Evolutionary conservation across 805 yeast species (phyloP).

Genomic region (Lipomyces orientalis): DNA sequence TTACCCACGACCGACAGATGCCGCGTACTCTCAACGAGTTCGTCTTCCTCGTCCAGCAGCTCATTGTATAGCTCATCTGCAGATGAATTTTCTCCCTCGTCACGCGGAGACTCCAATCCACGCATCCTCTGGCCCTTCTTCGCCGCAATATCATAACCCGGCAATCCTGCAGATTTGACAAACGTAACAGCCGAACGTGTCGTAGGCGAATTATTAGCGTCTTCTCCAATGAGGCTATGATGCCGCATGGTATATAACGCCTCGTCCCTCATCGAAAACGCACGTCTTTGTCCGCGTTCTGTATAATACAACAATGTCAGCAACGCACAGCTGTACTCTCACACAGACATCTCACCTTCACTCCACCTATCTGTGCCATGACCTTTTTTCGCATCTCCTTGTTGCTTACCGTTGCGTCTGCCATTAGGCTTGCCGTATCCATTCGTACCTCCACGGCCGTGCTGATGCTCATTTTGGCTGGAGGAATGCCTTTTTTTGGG

Average conservation of each 20-base stretch:
- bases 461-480: not conserved
- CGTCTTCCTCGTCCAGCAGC: conserved; percentile 34
- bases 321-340: not conserved
- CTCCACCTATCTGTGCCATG: not conserved
- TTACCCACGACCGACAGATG: conserved; percentile 11
- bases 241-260: conserved; percentile 15
- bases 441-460: not conserved
- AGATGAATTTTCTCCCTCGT: conserved; percentile 1
- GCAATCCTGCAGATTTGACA: conserved; percentile 14
- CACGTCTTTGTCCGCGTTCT: not conserved
- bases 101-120: not conserved
- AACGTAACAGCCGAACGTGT: conserved; percentile 8
- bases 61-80: conserved; percentile 22
- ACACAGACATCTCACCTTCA: not conserved
- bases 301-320: not conserved
- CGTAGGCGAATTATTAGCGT: not conserved
- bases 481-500: not conserved
- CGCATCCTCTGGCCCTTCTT: conserved; percentile 4
- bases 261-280: conserved; percentile 28
- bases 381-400: not conserved
- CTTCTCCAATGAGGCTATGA: not conserved
- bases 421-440: not conserved
- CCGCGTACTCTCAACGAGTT: conserved; percentile 24
- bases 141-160: not conserved
- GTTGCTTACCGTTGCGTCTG: not conserved